Evolutionary conservation across 2,329 filamentous ascomycete species (phyloP), one percentile per base, ranked within the genome.

Genomic region (Monascus ruber): DNA sequence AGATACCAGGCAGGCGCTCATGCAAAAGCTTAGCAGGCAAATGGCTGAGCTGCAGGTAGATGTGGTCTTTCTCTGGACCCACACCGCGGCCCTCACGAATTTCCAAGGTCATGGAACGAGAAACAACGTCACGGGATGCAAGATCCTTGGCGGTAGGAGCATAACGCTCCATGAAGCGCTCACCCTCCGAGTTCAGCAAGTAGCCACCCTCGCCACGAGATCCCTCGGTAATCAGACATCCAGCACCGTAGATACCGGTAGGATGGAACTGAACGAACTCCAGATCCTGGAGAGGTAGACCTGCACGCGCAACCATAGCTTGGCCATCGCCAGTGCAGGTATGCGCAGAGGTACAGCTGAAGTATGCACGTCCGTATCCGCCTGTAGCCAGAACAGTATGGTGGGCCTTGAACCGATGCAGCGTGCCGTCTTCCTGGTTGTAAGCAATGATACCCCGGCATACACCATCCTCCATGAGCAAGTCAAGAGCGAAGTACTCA

Each of bases 251-350:
- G 70, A 98, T 96, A 78, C 89, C 89, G 51, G 89, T 95, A 41
- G 89, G 89, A 68, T 98, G 89, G 79, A 98, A 98, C 71, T 98
- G 89, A 47, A 98, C 91, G 68, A 98, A 98, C 66, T 98, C 91
- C 48, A 96, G 77, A 81, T 98, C 91, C 73, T 98, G 91, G 76
- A 94, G 94, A 56, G 91, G 89, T 32, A 98, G 82, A 65, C 91
- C 91, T 46, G 91, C 91, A 71, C 91, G 87, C 53, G 89, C 85
- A 58, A 96, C 89, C 91, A 98, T 96, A 52, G 91, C 91, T 85
- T 94, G 95, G 64, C 91, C 91, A 62, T 98, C 91, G 76, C 91
- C 91, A 47, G 91, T 98, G 69, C 89, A 95, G 48, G 91, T 96
- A 71, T 98, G 91, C 35, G 91, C 91, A 37, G 88, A 95, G 38